Evolutionary conservation across 495 filamentous ascomycete genomes (phyloP), one percentile per base, ranked within the genome.

Genomic region (Penicillium maclennaniae): DNA sequence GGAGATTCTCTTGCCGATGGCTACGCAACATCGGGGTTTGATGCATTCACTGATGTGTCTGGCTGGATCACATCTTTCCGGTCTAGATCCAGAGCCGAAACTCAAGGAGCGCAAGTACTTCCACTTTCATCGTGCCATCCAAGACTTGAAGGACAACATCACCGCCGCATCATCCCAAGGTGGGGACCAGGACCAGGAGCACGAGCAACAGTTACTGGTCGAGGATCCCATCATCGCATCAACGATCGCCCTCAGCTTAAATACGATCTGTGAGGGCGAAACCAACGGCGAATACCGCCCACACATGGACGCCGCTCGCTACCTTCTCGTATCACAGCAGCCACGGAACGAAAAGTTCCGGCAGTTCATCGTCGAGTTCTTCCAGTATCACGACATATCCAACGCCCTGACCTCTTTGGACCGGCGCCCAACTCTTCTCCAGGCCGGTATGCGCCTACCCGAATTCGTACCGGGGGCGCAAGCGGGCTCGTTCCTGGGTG

Each of bases 11-110:
- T 78, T 96, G 7, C 88, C 90, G 21, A 87, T 96, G 78, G 91
- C 91, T 0, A 82, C 89, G 12, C 78, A 86, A 49, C 88, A 96
- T 63, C 80, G 83, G 44, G 90, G 91, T 14, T 76, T 96, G 39
- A 96, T 96, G 91, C 91, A 96, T 68, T 93, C 90, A 28, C 83
- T 96, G 45, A 81, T 96, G 50, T 91, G 88, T 45, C 79, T 96
- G 6, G 87, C 91, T 8, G 87, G 88, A 47, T 91, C 87, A 47
- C 91, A 96, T 58, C 78, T 96, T 47, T 76, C 74, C 4, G 75
- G 74, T 2, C 63, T 77, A 6, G 77, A 79, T 45, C 69, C 69
- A 1, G 73, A 73, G 46, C 73, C 77, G 8, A 62, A 69, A 41
- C 43, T 72, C 49, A 71, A 68, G 28, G 74, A 78, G 49, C 72